A percentile compares a stretch with the other conserved stretches of the same genome.
These are phyloP conservation scores for Miscanthus lutarioriparius DNA, from an alignment of 176 grass and related monocot species.

Conservation along the genomic window DNA sequence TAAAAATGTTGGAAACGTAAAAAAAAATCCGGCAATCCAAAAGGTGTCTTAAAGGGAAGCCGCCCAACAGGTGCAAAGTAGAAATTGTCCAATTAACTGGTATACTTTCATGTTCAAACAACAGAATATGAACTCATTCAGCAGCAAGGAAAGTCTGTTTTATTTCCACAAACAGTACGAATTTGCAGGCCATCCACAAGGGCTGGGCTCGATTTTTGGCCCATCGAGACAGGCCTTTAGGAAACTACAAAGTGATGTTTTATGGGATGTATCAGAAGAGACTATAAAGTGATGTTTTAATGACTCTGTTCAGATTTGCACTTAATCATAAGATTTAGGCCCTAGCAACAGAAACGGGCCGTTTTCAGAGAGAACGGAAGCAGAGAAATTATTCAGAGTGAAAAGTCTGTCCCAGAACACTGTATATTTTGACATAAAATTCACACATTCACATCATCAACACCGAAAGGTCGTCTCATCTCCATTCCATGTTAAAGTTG, in stretches of 20 bases:
- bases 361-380: neutral
- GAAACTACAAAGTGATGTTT: no score
- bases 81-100: no score
- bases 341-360: neutral
- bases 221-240: neutral
- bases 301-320: neutral
- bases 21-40: no score
- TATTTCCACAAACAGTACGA: no score
- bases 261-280: no score
- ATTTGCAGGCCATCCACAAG: neutral
- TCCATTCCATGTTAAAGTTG: neutral
- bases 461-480: neutral
- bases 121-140: neutral
- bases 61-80: neutral
- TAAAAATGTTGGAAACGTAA: no score
- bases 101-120: neutral
- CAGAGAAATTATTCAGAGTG: neutral
- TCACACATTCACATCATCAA: neutral
- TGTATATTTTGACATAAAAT: neutral
- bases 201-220: neutral
- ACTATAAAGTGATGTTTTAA: neutral
- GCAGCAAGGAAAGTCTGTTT: neutral
- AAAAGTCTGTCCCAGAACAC: neutral
- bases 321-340: neutral
- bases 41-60: no score